Evolutionary conservation across 495 filamentous ascomycete species (phyloP).

Genomic region (Choiromyces venosus): DNA sequence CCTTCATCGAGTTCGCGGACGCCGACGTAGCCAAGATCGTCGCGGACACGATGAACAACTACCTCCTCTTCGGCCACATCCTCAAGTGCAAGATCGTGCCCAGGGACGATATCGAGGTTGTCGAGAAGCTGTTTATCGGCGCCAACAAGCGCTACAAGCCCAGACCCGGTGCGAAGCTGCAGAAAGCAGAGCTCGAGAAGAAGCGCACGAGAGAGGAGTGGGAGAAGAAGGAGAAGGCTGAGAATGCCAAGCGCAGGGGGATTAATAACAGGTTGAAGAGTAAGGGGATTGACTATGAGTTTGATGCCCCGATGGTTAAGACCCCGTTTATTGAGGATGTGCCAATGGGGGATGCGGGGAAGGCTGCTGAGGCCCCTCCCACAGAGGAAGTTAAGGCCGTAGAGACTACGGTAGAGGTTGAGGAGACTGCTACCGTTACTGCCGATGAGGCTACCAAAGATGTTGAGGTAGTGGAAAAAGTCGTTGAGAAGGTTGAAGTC

Average conservation of each 20-base stretch:
- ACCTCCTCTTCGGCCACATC: constrained; percentile 88
- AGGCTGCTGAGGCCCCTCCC: constrained; percentile 41
- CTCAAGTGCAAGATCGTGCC: constrained; percentile 77
- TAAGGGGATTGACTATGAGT: constrained; percentile 68
- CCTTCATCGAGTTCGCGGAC: constrained; percentile 83
- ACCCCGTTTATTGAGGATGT: constrained; percentile 49
- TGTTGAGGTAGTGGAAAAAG: constrained; percentile 28
- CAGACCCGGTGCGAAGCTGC: constrained; percentile 77
- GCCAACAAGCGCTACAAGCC: constrained; percentile 82
- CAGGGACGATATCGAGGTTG: constrained; percentile 67
- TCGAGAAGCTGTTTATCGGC: constrained; percentile 76
- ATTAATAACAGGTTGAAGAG: constrained; percentile 70
- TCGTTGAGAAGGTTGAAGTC: constrained; percentile 25
- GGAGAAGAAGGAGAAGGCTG: constrained; percentile 63
- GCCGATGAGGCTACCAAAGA: constrained; percentile 21
- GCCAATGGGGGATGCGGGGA: constrained; percentile 37
- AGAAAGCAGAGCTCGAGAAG: constrained; percentile 64
- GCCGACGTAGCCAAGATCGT: constrained; percentile 78
- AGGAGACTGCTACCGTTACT: constrained; percentile 8
- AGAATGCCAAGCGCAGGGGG: constrained; percentile 59
- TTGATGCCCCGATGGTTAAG: constrained; percentile 68
- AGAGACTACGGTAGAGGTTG: constrained; percentile 15
- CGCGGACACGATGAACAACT: constrained; percentile 93
- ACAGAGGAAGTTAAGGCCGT: constrained; percentile 45
- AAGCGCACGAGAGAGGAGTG: constrained; percentile 66